Evolutionary conservation across 169 alveolate genomes (phyloP), one percentile per base, ranked within the genome.

Genomic region (Plasmodium coatneyi): DNA sequence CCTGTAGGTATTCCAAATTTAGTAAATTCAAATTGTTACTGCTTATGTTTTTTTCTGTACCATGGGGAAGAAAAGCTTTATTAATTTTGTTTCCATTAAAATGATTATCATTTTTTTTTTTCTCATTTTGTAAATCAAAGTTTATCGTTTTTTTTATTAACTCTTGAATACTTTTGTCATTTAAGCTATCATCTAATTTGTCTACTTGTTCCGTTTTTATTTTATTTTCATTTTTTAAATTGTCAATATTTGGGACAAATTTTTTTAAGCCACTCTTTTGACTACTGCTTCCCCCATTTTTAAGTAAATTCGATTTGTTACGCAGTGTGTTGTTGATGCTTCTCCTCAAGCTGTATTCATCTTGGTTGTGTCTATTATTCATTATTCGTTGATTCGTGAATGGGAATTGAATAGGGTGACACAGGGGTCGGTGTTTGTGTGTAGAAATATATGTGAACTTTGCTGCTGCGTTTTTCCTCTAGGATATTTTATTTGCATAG

Each of bases 341-440:
- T 80, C 95, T 90, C 60, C 95, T 80, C 92, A 79, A 66, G 84
- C 95, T 90, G 76, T 70, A 78, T 80, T 90, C 95, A 80, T 80
- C 84, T 25, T 87, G 60, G 72, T 80, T 80, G 83, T 90, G 81
- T 60, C 83, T 78, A 80, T 80, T 80, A 71, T 49, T 80, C 95
- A 80, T 90, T 80, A 79, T 89, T 89, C n/a, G 60, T n/a, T 89
- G 34, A 5, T 32, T 14, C 54, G 36, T 60, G 22, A 66, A 39
- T 83, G n/a, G 49, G 34, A 80, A 43, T 3, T 39, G 9, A 9
- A 34, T 80, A 52, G 36, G 52, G 76, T 19, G 76, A 10, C 39
- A 25, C 36, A 28, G 60, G 60, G 60, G 60, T 3, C 25, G 19
- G 19, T 71, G 39, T 71, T 71, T 14, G 49, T 49, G 49, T 76